Evolutionary conservation across 257 asterid genomes (phyloP), one percentile per base, ranked within the genome.

Genomic region (Nicotiana attenuata): DNA sequence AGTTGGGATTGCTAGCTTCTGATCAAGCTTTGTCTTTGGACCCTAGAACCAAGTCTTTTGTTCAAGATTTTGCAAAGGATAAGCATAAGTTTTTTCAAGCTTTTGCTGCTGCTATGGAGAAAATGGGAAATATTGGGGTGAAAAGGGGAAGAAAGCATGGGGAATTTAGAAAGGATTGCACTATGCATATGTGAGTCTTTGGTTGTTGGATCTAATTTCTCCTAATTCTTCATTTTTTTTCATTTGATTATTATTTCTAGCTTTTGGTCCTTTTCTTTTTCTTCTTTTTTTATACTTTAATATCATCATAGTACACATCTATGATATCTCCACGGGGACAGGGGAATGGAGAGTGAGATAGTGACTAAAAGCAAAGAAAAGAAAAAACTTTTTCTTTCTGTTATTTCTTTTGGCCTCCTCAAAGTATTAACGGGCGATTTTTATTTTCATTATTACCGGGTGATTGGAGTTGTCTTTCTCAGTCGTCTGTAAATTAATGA

Each of bases 91-190:
- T 94, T 80, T 90, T 89, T n/a, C 92, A 88, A 68, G 92, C 87
- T 14, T 94, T 96, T 91, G 97, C 87, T 26, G 69, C 38, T 65
- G 96, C 99, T 33, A 94, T 96, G 97, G 98, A 92, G 10, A 94
- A 94, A 85, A 94, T 96, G 99, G 98, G 98, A 24, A 83, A 90
- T n/a, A 92, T 94, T 85, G 97, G 96, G 45, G 95, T 93, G 31
- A 93, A 96, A 89, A 93, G 96, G 50, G 99, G 98, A 24, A 80
- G 78, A 14, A 92, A 78, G 59, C 96, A 96, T 84, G 98, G 99
- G 5, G 98, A 92, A 87, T 93, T 71, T 66, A 92, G 98, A 82
- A 94, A 87, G 85, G 88, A 81, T 67, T 96, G 98, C 84, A 90
- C 91, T 19, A 7, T 88, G 52, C 97, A 92, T 76, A 29, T 84